A percentile compares a stretch with the other conserved stretches of the same genome.
These are phyloP conservation scores for Ascochyta koolunga DNA, from an alignment of 2,329 filamentous ascomycete species.

Conservation along the genomic window DNA sequence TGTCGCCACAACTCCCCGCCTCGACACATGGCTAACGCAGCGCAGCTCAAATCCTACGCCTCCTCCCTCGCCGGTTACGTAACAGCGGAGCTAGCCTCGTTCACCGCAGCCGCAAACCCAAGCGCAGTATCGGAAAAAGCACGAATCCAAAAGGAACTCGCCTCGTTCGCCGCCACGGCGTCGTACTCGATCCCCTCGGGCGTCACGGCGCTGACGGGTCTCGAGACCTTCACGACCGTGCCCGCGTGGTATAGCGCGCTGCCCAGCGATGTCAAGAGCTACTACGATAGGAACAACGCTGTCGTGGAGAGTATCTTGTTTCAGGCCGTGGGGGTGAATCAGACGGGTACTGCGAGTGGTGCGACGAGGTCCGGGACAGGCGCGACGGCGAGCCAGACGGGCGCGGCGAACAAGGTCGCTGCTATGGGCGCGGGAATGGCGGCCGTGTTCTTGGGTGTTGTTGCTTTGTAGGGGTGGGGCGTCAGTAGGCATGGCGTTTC, in stretches of 20 bases:
- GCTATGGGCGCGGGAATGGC: slow-evolving; percentile 25
- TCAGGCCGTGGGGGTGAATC: slow-evolving; percentile 19
- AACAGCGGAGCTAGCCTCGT: slow-evolving; percentile 17
- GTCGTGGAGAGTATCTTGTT: slow-evolving; percentile 24
- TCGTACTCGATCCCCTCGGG: slow-evolving; percentile 21
- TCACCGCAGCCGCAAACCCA: slow-evolving; percentile 19
- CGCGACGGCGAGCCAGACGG: slow-evolving; percentile 8
- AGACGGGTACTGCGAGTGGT: slow-evolving; percentile 11
- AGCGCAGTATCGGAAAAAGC: slow-evolving; percentile 19
- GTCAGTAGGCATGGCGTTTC: not conserved
- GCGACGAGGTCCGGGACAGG: slow-evolving; percentile 12
- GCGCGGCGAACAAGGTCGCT: slow-evolving; percentile 15
- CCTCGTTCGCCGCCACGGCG: slow-evolving; percentile 30
- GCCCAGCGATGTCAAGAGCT: slow-evolving; percentile 31
- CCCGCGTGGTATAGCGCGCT: slow-evolving; percentile 33
- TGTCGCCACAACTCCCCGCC: too few species aligned
- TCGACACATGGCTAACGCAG: not conserved
- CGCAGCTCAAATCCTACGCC: slow-evolving; percentile 21
- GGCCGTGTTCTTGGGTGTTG: slow-evolving; percentile 28
- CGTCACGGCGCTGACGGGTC: slow-evolving; percentile 20
- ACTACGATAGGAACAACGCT: slow-evolving; percentile 30
- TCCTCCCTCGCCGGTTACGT: slow-evolving; percentile 21
- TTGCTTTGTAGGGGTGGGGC: slow-evolving; percentile 28
- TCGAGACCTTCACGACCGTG: slow-evolving; percentile 24
- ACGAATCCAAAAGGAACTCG: slow-evolving; percentile 26